Conservation (phyloP, 345 rosid genomes). For the Corymbia maculata region DNA sequence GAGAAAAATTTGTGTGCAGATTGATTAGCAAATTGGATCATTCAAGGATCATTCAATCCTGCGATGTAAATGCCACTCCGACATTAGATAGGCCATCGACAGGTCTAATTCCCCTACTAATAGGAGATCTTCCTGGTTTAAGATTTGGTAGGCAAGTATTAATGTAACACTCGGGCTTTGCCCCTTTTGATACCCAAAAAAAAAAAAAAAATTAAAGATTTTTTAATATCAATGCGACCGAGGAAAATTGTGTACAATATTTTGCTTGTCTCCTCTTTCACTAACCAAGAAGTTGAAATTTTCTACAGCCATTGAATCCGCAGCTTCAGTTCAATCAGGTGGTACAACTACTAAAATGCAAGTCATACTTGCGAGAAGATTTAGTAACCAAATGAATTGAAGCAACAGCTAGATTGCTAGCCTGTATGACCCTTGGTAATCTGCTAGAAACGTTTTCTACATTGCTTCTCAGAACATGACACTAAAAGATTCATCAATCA, state of each 20-base stretch:
- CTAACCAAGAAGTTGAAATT: neutral
- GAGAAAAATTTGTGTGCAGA: no score
- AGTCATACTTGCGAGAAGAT: neutral
- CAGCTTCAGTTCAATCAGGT: neutral
- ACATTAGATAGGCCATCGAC: no score
- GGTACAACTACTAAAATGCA: neutral
- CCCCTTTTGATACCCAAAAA: no score
- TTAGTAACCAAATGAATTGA: neutral
- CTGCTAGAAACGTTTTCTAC: conserved; percentile 11
- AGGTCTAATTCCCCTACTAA: no score
- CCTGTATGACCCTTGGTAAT: neutral
- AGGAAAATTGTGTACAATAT: neutral
- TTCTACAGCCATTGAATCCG: neutral
- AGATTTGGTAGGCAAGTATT: no score
- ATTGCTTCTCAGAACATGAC: conserved; percentile 1
- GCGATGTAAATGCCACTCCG: no score
- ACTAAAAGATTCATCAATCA: conserved; percentile 8
- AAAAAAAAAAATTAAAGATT: neutral
- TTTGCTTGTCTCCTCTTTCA: neutral
- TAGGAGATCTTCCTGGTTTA: no score
- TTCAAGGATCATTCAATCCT: no score
- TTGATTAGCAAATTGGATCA: no score
- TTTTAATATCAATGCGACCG: neutral
- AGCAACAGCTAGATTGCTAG: neutral
- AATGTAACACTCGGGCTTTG: no score